A percentile compares a stretch with the other conserved stretches of the same genome.
phyloP scores from a whole-genome alignment of 768 basidiomycete species.

The Pisolithus marmoratus region DNA sequence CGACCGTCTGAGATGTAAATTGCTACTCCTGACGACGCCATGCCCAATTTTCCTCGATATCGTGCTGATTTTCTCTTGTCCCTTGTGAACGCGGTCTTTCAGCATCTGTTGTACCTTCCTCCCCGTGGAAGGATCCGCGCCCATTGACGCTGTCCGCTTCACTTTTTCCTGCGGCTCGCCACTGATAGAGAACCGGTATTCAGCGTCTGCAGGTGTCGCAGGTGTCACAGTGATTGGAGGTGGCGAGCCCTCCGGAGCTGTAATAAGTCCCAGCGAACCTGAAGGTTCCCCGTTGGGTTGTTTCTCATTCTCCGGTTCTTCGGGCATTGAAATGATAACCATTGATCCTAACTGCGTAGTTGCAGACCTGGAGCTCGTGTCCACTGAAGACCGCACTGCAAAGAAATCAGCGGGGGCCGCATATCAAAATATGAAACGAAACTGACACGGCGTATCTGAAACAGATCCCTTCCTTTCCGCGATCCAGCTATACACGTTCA shows the following conservation, averaged over 20 bases:
- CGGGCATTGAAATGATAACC: slow-evolving; percentile 9
- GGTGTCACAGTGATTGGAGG: slow-evolving; percentile 56
- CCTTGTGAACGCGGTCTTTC: slow-evolving; percentile 68
- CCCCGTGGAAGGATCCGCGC: slow-evolving; percentile 47
- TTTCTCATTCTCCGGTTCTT: slow-evolving; percentile 11
- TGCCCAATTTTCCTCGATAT: slow-evolving; percentile 74
- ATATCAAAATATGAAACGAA: neutral
- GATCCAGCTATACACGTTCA: slow-evolving; percentile 84
- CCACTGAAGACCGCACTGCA: slow-evolving; percentile 26
- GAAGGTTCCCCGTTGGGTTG: neutral
- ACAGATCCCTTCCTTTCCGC: slow-evolving; percentile 47
- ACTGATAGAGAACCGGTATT: slow-evolving; percentile 14
- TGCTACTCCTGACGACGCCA: slow-evolving; percentile 54
- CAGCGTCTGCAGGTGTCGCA: slow-evolving; percentile 45
- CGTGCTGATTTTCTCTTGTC: slow-evolving; percentile 65
- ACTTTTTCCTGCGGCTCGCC: slow-evolving; percentile 15
- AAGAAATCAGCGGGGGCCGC: neutral
- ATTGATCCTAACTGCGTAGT: slow-evolving; percentile 15
- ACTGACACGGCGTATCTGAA: slow-evolving; percentile 23
- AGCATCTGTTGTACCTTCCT: slow-evolving; percentile 75
- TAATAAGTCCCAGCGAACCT: slow-evolving; percentile 2
- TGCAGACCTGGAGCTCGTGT: slow-evolving; percentile 24
- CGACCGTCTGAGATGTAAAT: slow-evolving; percentile 44
- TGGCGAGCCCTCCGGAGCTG: neutral
- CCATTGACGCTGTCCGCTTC: slow-evolving; percentile 27